A percentile compares a stretch with the other conserved stretches of the same genome.
phyloP scores from a whole-genome alignment of 306 rosid species.

The Ammopiptanthus mongolicus region DNA sequence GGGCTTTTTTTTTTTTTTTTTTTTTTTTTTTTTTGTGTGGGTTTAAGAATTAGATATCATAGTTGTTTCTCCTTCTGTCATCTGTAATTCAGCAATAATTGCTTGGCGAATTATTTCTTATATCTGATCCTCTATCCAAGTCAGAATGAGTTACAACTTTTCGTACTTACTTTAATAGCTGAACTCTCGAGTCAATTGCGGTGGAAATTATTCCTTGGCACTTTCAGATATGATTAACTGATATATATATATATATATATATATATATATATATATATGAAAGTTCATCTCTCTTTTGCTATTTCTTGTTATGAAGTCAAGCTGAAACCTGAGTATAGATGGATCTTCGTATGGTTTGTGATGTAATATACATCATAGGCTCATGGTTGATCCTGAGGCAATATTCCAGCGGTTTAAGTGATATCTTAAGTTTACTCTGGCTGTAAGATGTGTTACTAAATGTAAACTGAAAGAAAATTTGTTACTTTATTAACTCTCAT shows the following conservation, averaged over 20 bases:
- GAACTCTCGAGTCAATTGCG: not conserved
- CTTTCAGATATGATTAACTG: not conserved
- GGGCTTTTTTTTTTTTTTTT: not conserved
- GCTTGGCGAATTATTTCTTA: not conserved
- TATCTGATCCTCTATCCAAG: not conserved
- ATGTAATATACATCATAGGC: not conserved
- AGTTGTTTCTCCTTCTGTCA: not conserved
- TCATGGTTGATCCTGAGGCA: conserved; percentile 2
- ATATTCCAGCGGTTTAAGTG: not conserved
- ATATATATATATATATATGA: not conserved
- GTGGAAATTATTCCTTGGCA: not conserved
- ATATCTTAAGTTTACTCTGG: not conserved
- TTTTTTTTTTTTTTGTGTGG: too few relatives aligned
- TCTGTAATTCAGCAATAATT: not conserved
- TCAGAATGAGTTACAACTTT: not conserved
- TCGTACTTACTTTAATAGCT: not conserved
- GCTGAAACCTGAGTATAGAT: not conserved
- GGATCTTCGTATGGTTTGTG: not conserved
- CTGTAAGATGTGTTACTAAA: not conserved
- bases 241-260: too few relatives aligned
- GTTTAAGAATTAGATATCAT: not conserved
- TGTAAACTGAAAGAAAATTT: not conserved
- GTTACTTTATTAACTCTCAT: not conserved
- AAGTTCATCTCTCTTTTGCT: not conserved
- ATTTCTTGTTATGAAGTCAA: not conserved